A percentile compares a stretch with the other conserved stretches of the same genome.
phyloP scores from a whole-genome alignment of 495 filamentous ascomycete genomes.

The Xylaria longipes region DNA sequence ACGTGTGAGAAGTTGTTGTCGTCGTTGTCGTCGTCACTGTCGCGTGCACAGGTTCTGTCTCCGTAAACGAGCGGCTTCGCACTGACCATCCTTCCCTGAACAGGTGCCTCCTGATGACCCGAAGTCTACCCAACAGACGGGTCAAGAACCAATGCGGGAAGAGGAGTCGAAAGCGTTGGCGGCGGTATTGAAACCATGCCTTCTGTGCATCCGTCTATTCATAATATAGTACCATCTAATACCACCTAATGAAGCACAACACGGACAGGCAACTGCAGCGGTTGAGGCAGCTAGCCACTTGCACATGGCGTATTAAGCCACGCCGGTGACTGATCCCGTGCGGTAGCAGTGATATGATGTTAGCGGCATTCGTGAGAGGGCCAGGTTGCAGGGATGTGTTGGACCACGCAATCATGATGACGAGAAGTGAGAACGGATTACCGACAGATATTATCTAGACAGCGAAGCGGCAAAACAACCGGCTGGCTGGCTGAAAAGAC shows the following conservation, averaged over 20 bases:
- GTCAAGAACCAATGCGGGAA: background rate
- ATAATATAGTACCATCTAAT: constrained; percentile 10
- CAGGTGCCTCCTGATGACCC: constrained; percentile 9
- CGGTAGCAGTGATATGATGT: constrained; percentile 15
- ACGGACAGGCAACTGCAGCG: background rate
- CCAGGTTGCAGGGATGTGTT: constrained; percentile 5
- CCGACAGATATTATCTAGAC: constrained; percentile 4
- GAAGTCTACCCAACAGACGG: background rate
- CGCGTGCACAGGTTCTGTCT: constrained; percentile 6
- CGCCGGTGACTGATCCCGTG: constrained; percentile 5
- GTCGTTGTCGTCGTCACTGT: background rate
- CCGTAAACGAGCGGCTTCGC: background rate
- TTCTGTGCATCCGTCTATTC: constrained; percentile 7
- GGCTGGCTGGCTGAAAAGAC: constrained; percentile 8
- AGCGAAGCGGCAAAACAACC: constrained; percentile 12
- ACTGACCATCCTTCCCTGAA: background rate
- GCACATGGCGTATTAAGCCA: background rate
- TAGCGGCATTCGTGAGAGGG: constrained; percentile 19
- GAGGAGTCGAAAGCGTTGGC: constrained; percentile 1
- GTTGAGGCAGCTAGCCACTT: constrained; percentile 14
- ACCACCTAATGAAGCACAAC: constrained; percentile 15
- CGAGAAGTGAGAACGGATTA: constrained; percentile 15
- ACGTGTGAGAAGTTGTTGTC: constrained; percentile 4
- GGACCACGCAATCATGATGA: constrained; percentile 22
- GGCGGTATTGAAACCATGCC: background rate